Conservation (phyloP, 495 filamentous ascomycete species). For the Neurospora discreta region DNA sequence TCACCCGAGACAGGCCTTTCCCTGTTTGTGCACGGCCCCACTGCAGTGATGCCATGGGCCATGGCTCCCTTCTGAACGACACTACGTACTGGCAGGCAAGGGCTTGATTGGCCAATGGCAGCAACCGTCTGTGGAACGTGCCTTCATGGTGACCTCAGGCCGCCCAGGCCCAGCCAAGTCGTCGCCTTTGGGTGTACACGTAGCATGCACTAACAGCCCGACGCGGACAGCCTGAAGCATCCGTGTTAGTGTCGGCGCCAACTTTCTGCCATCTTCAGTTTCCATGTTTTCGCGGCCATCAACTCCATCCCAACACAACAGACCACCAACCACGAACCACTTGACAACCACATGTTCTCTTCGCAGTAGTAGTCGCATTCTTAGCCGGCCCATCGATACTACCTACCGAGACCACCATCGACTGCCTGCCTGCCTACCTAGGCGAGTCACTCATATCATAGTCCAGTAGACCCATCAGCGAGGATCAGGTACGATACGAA, state of each 20-base stretch:
- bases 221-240: background rate
- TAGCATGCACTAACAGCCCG: background rate
- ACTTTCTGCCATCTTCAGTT: background rate
- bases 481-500: background rate
- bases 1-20: background rate
- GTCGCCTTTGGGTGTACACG: background rate
- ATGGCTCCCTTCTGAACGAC: background rate
- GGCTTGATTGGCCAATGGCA: conserved; percentile 21
- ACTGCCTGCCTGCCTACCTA: too few relatives aligned
- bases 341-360: background rate
- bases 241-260: background rate
- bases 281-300: background rate
- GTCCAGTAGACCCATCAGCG: background rate
- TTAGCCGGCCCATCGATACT: background rate
- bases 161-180: background rate
- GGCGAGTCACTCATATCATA: background rate
- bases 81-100: background rate
- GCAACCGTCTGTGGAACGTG: conserved; percentile 13
- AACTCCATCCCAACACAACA: background rate
- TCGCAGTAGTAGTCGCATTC: background rate
- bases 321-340: background rate
- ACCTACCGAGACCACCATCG: background rate
- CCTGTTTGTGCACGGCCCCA: background rate
- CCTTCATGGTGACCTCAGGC: conserved; percentile 8
- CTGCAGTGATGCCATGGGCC: background rate